Conservation (phyloP, 352 stramenopile genomes). For the Globisporangium cystogenes region DNA sequence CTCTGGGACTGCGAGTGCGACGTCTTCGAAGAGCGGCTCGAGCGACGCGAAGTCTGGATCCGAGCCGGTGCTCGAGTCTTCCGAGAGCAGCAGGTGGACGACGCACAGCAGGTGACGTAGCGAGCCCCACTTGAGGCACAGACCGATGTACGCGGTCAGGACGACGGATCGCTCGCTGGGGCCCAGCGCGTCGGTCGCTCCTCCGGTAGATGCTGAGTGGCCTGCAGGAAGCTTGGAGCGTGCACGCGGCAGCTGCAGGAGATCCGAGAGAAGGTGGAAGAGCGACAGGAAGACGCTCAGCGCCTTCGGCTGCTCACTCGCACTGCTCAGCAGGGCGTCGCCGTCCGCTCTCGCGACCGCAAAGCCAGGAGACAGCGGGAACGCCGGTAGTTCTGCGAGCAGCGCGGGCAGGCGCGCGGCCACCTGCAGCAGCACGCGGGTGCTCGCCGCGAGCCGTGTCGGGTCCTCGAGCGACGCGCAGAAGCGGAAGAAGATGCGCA, state of each 20-base stretch:
- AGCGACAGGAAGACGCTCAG: slow-evolving; percentile 56
- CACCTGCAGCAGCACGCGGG: slow-evolving; percentile 37
- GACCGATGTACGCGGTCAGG: slow-evolving; percentile 44
- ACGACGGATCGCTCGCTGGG: slow-evolving; percentile 24
- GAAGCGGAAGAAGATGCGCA: slow-evolving; percentile 70
- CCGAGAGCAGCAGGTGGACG: slow-evolving; percentile 31
- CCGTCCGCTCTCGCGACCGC: not conserved
- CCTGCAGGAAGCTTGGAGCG: not conserved
- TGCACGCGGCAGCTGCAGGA: slow-evolving; percentile 20
- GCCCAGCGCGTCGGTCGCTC: slow-evolving; percentile 6
- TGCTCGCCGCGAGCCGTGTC: slow-evolving; percentile 16
- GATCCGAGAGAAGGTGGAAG: slow-evolving; percentile 31
- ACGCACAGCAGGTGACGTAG: slow-evolving; percentile 43
- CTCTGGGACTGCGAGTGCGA: slow-evolving; percentile 29
- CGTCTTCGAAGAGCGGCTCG: slow-evolving; percentile 26
- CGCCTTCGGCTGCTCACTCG: not conserved
- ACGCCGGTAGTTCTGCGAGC: slow-evolving; percentile 41
- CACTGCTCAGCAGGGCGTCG: not conserved
- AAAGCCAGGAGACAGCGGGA: slow-evolving; percentile 50
- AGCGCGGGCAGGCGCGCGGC: slow-evolving; percentile 52
- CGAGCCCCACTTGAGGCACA: slow-evolving; percentile 67
- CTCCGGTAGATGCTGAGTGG: not conserved
- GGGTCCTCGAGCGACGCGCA: slow-evolving; percentile 43
- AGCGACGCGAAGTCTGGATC: slow-evolving; percentile 22
- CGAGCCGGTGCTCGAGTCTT: slow-evolving; percentile 15